Evolutionary conservation across 2,329 filamentous ascomycete genomes (phyloP).

Genomic region (Malbranchea zuffiana): DNA sequence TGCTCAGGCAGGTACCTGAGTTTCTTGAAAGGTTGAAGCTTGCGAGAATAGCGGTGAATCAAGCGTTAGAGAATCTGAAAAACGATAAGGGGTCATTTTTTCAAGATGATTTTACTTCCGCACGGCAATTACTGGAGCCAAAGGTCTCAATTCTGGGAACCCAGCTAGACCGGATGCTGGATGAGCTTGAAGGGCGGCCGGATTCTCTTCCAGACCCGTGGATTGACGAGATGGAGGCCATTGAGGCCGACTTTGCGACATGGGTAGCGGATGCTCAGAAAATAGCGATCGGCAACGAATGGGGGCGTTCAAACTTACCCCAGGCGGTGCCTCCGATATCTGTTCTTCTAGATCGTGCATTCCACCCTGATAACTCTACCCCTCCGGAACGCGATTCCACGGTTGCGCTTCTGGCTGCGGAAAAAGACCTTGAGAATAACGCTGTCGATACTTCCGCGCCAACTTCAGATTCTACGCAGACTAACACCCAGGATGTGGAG

Average conservation of each 20-base stretch:
- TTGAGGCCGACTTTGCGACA: conserved; percentile 65
- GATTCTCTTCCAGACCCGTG: conserved; percentile 78
- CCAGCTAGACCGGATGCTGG: conserved; percentile 73
- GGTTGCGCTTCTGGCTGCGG: no score
- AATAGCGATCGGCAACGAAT: conserved; percentile 58
- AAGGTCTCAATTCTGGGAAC: conserved; percentile 61
- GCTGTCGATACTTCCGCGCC: no score
- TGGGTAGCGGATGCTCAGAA: conserved; percentile 74
- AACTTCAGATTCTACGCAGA: no score
- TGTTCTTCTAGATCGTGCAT: no score
- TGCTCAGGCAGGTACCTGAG: conserved; percentile 61
- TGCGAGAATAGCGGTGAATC: conserved; percentile 26
- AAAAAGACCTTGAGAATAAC: no score
- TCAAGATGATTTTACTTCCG: conserved; percentile 31
- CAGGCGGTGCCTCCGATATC: no score
- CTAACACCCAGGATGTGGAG: no score
- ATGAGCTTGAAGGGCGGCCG: conserved; percentile 68
- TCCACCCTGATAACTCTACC: no score
- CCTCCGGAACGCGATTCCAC: no score
- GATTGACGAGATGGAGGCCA: conserved; percentile 73
- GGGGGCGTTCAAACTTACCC: conserved; percentile 15
- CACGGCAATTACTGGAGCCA: conserved; percentile 49
- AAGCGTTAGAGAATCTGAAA: conserved; percentile 24
- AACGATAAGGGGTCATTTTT: conserved; percentile 23
- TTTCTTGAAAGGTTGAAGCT: conserved; percentile 54